Base-by-base conservation (phyloP, 441 rosid genomes). In the Brassica hybrid region DNA sequence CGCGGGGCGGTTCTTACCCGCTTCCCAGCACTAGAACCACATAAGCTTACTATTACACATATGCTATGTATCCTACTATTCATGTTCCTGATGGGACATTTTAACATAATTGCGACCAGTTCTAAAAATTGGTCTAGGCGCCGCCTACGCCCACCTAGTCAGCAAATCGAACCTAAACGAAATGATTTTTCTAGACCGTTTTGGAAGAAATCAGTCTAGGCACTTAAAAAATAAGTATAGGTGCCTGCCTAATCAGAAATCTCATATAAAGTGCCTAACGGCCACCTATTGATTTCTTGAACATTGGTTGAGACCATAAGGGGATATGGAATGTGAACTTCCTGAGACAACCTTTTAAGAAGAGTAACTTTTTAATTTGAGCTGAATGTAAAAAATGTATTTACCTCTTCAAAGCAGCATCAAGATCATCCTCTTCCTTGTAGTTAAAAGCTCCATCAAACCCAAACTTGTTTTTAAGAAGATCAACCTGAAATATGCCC, bases 381-480 rank as follows among this genome's bases (percentile, higher is more conserved):
- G 63, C 63, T 58, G 32, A 58, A 58, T 30, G 18, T 59, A 34
- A 50, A 50, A 30, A 54, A 23, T 36, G 43, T 27, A 67, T 81
- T 74, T 32, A 88, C 97, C 94, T 84, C 82, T 88, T 90, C 83
- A 93, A 78, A 76, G 98, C 84, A 2, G 84, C 89, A 79, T 83
- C 83, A 23, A 89, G 80, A 76, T 93, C 86, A 9, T 77, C 14
- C 80, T 93, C 94, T 70, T 88, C 95, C 63, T 88, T 91, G 83
- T 93, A 93, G 84, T 89, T 91, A 79, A 93, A 91, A 18, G 95
- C 98, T 63, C 87, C 92, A 78, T 93, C 87, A 69, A 88, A 90
- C 3, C 97, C 91, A 43, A 91, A 85, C 83, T 86, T 81, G 58
- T 74, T 83, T 84, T 89, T 90, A 27, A 93, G 72, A 64, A 93